phyloP scores from a whole-genome alignment of 23 red algal genomes.

The Porphyridium purpureum region DNA sequence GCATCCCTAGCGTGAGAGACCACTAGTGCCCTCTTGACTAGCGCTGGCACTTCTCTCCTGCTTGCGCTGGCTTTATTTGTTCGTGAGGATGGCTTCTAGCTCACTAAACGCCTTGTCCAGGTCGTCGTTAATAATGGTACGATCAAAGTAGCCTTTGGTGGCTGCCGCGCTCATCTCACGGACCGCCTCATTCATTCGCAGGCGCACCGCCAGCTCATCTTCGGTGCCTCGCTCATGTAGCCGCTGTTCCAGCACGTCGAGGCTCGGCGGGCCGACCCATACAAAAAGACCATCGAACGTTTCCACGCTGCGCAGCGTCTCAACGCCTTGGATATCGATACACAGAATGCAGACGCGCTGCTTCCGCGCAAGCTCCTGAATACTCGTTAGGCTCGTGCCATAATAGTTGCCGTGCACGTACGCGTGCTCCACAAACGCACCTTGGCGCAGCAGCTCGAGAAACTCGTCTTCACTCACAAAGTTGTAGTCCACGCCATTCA shows the following conservation, averaged over 20 bases:
- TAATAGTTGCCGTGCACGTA: conserved; percentile 80
- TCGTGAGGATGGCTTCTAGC: conserved; percentile 14
- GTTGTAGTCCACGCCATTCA: conserved; percentile 57
- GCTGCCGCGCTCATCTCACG: conserved; percentile 68
- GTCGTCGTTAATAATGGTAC: conserved; percentile 64
- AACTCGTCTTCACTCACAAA: conserved; percentile 60
- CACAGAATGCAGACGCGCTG: conserved; percentile 51
- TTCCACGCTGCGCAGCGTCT: conserved; percentile 5
- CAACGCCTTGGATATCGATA: conserved; percentile 82
- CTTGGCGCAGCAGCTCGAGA: conserved; percentile 20
- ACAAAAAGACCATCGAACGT: conserved; percentile 10
- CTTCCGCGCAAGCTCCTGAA: not conserved
- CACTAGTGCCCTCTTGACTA: too few species aligned
- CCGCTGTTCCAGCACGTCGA: conserved; percentile 46
- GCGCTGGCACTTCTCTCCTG: too few species aligned
- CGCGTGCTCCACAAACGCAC: conserved; percentile 88
- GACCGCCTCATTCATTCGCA: conserved; percentile 39
- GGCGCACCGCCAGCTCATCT: conserved; percentile 23
- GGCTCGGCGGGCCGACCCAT: conserved; percentile 76
- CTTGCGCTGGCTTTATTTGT: too few species aligned
- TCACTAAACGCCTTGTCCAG: conserved; percentile 39
- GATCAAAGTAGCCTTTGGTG: conserved; percentile 51
- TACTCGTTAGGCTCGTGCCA: conserved; percentile 32
- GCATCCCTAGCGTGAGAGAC: too few species aligned
- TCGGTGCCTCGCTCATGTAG: conserved; percentile 63